Conservation (phyloP, 2,329 filamentous ascomycete genomes). For the Xylaria arbuscula region DNA sequence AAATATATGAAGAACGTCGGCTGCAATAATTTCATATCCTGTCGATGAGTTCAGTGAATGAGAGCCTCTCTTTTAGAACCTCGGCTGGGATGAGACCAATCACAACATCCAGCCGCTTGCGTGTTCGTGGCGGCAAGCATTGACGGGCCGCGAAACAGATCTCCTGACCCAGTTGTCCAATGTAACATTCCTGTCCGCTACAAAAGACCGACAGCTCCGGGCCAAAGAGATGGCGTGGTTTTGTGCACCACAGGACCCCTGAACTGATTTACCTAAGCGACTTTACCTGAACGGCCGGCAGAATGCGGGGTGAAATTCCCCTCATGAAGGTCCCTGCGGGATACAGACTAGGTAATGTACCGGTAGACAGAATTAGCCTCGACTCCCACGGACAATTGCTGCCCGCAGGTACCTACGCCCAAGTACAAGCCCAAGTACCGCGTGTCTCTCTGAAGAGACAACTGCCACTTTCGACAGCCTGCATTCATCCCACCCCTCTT, state of each 20-base stretch:
- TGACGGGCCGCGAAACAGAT: constrained; percentile 3
- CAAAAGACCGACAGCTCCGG: constrained; percentile 17
- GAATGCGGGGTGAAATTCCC: constrained; percentile 30
- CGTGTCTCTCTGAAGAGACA: too few relatives aligned
- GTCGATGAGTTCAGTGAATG: too few relatives aligned
- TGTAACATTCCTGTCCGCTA: constrained; percentile 10
- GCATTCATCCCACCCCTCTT: constrained; percentile 21
- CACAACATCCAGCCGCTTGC: neutral
- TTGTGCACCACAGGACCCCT: neutral
- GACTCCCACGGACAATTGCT: neutral
- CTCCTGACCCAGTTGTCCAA: constrained; percentile 15
- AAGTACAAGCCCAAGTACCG: neutral
- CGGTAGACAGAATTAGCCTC: neutral
- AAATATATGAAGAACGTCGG: too few relatives aligned
- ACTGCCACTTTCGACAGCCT: constrained; percentile 34
- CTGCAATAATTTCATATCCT: too few relatives aligned
- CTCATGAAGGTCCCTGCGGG: constrained; percentile 9
- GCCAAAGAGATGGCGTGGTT: constrained; percentile 29
- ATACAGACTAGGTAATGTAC: neutral
- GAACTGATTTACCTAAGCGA: too few relatives aligned
- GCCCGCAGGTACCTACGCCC: neutral
- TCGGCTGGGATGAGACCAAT: neutral
- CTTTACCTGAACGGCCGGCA: constrained; percentile 24
- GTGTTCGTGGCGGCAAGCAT: neutral
- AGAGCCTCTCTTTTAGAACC: too few relatives aligned